These are phyloP conservation scores for Primulina huaijiensis DNA, from an alignment of 257 asterid species.

Conservation along the genomic window DNA sequence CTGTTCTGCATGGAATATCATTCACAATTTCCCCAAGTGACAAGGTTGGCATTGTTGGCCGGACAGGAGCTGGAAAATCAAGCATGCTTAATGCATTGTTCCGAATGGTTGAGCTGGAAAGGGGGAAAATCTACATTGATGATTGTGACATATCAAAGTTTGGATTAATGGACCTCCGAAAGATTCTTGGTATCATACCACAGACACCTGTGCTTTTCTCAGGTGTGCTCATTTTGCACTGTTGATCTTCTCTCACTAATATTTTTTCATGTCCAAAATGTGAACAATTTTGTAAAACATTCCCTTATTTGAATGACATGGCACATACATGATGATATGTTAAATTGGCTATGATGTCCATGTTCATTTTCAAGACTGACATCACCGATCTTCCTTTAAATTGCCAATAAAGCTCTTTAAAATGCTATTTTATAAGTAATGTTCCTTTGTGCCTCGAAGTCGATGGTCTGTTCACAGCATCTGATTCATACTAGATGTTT, in stretches of 20 bases:
- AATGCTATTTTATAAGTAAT: no score
- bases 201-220: conserved; percentile 97
- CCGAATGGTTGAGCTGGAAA: conserved; percentile 84
- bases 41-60: conserved; percentile 93
- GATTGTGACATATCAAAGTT: conserved; percentile 70
- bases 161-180: conserved; percentile 83
- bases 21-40: conserved; percentile 78
- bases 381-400: neutral
- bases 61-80: conserved; percentile 99
- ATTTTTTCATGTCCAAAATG: neutral
- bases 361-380: neutral
- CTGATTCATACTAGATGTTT: no score
- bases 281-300: neutral
- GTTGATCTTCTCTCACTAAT: neutral
- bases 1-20: conserved; percentile 86
- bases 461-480: neutral
- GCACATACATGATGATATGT: neutral
- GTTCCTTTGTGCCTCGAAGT: neutral
- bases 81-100: conserved; percentile 97
- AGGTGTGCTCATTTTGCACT: conserved; percentile 45
- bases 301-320: neutral
- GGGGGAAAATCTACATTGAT: conserved; percentile 76
- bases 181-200: conserved; percentile 95
- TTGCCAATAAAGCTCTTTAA: neutral
- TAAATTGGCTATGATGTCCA: neutral